Evolutionary conservation across 176 grass and related monocot species (phyloP).

Genomic region (Zea luxurians): DNA sequence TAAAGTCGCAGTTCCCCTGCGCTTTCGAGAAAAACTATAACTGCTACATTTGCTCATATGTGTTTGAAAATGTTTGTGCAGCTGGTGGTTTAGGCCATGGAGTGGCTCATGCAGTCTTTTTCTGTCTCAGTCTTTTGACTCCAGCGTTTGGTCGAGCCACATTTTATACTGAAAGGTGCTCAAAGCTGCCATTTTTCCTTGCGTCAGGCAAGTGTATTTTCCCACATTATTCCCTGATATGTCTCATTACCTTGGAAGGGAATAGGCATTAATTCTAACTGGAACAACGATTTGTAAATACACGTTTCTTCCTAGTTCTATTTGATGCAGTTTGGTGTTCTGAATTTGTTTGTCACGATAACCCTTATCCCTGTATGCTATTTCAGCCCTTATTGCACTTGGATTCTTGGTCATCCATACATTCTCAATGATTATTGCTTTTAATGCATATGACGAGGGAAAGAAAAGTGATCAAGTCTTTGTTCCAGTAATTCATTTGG

Average conservation of each 20-base stretch:
- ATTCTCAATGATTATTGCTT: slow-evolving; percentile 96
- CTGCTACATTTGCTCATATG: slow-evolving; percentile 15
- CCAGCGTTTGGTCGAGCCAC: slow-evolving; percentile 88
- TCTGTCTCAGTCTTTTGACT: slow-evolving; percentile 91
- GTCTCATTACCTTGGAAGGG: slow-evolving; percentile 2
- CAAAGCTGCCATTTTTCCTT: slow-evolving; percentile 90
- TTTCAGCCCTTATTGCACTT: slow-evolving; percentile 89
- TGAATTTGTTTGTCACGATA: neutral
- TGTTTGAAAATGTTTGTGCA: slow-evolving; percentile 50
- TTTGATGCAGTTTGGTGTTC: slow-evolving; percentile 2
- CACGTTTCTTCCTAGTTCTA: neutral
- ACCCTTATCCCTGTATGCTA: slow-evolving; percentile 14
- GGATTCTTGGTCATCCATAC: slow-evolving; percentile 92
- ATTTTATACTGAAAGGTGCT: slow-evolving; percentile 84
- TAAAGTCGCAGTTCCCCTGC: no score
- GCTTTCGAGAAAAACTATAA: no score
- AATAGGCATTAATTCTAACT: slow-evolving; percentile 28
- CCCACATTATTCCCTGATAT: neutral
- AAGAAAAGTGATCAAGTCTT: slow-evolving; percentile 73
- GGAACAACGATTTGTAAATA: slow-evolving; percentile 1
- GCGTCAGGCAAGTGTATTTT: slow-evolving; percentile 49
- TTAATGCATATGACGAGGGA: slow-evolving; percentile 82
- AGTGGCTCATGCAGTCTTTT: slow-evolving; percentile 84
- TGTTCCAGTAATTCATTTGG: slow-evolving; percentile 65
- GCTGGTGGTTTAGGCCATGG: slow-evolving; percentile 99